Conservation (phyloP, 306 rosid species). For the Styphnolobium japonicum region DNA sequence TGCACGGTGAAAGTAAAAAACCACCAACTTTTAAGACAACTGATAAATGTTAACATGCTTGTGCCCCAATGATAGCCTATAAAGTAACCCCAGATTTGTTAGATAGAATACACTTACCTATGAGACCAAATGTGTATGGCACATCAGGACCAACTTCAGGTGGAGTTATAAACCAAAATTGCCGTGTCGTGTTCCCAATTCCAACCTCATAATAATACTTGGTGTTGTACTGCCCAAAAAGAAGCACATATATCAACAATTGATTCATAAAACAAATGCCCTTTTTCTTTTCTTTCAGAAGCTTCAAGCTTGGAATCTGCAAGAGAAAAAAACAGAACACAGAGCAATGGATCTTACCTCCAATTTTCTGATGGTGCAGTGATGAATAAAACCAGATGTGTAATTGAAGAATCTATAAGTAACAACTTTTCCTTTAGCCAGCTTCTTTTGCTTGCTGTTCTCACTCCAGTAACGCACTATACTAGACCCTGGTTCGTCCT, state of each 20-base stretch:
- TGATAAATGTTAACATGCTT: neutral
- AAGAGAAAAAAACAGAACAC: neutral
- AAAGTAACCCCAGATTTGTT: neutral
- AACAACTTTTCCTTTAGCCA: constrained; percentile 41
- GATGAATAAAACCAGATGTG: constrained; percentile 87
- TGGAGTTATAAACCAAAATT: constrained; percentile 81
- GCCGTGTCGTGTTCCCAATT: constrained; percentile 51
- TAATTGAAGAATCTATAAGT: constrained; percentile 68
- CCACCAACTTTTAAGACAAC: neutral
- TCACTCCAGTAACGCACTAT: constrained; percentile 67
- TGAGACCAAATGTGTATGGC: constrained; percentile 91
- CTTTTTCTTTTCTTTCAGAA: neutral
- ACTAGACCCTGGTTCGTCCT: constrained; percentile 63
- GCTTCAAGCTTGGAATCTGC: neutral
- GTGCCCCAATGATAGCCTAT: neutral
- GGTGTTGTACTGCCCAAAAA: constrained; percentile 55
- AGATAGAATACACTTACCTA: constrained; percentile 43
- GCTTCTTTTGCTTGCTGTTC: constrained; percentile 27
- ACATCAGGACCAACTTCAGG: constrained; percentile 86
- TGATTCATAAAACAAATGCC: constrained; percentile 16
- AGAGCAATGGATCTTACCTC: constrained; percentile 47
- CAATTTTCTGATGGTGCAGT: constrained; percentile 51
- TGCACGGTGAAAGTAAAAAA: neutral
- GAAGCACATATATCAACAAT: constrained; percentile 11
- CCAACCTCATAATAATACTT: constrained; percentile 82